phyloP scores from a whole-genome alignment of 108 stramenopile species.

The Cyclotella sp. region DNA sequence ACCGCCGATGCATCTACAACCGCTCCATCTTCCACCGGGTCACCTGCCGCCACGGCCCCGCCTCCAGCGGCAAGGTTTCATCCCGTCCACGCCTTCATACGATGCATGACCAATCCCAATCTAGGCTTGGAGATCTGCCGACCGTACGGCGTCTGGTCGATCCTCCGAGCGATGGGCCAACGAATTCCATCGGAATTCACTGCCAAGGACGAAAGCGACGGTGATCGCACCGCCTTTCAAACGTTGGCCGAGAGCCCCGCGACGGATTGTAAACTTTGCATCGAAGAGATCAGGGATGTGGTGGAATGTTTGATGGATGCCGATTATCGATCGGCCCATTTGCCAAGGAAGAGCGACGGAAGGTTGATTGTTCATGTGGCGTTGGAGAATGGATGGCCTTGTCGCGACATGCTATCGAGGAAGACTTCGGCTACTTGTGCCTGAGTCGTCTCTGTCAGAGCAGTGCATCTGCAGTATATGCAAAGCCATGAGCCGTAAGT shows the following conservation, averaged over 20 bases:
- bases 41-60: not conserved
- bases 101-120: slow-evolving; percentile 32
- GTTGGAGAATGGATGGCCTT: slow-evolving; percentile 72
- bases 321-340: slow-evolving; percentile 40
- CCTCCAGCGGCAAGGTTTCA: slow-evolving; percentile 13
- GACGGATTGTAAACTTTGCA: slow-evolving; percentile 29
- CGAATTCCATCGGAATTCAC: slow-evolving; percentile 45
- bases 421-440: slow-evolving; percentile 45
- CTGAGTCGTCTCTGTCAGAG: not conserved
- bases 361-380: slow-evolving; percentile 54
- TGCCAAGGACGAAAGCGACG: slow-evolving; percentile 37
- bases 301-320: slow-evolving; percentile 42
- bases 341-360: slow-evolving; percentile 44
- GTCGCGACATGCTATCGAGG: slow-evolving; percentile 52
- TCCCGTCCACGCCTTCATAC: slow-evolving; percentile 43
- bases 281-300: slow-evolving; percentile 32
- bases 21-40: not conserved
- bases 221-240: slow-evolving; percentile 40
- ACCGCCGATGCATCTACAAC: not conserved
- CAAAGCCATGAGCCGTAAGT: too few species aligned
- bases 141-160: slow-evolving; percentile 38
- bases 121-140: slow-evolving; percentile 41
- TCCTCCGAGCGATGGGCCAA: slow-evolving; percentile 36
- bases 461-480: too few species aligned
- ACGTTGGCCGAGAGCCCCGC: slow-evolving; percentile 40